Evolutionary conservation across 2,329 filamentous ascomycete species (phyloP).

Genomic region (Aspergillus bombycis): DNA sequence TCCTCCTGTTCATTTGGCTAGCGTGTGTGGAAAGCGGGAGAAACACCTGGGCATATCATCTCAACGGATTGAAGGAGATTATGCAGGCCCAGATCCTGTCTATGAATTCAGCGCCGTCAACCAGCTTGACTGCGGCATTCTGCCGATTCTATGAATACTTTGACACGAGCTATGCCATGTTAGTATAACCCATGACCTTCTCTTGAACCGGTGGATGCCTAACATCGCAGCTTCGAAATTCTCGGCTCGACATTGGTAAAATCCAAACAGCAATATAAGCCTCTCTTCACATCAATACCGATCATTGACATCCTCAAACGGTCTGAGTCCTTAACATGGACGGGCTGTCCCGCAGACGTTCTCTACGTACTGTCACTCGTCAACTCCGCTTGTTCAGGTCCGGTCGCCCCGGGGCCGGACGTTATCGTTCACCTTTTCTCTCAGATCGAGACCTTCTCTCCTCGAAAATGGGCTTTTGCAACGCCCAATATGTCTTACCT

Average conservation of each 20-base stretch:
- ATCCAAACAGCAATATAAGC: neutral
- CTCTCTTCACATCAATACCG: neutral
- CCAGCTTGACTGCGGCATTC: neutral
- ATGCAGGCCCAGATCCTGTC: constrained; percentile 1
- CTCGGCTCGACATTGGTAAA: neutral
- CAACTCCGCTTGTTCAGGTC: neutral
- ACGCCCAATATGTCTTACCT: neutral
- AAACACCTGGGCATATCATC: constrained; percentile 19
- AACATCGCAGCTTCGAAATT: neutral
- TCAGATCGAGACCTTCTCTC: neutral
- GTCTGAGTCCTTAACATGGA: neutral
- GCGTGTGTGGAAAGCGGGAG: constrained; percentile 17
- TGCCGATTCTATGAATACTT: constrained; percentile 1
- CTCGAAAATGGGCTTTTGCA: neutral
- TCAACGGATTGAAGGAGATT: constrained; percentile 13
- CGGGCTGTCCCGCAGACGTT: neutral
- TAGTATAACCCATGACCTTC: neutral
- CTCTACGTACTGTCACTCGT: neutral
- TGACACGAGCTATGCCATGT: constrained; percentile 1
- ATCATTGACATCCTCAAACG: neutral
- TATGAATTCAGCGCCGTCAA: neutral
- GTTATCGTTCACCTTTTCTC: neutral
- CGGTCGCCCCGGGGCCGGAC: too few relatives aligned
- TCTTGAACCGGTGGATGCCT: neutral
- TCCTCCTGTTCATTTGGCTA: constrained; percentile 16